These are phyloP conservation scores for Pichia sp. DNA, from an alignment of 1,139 yeast genomes.

Conservation along the genomic window DNA sequence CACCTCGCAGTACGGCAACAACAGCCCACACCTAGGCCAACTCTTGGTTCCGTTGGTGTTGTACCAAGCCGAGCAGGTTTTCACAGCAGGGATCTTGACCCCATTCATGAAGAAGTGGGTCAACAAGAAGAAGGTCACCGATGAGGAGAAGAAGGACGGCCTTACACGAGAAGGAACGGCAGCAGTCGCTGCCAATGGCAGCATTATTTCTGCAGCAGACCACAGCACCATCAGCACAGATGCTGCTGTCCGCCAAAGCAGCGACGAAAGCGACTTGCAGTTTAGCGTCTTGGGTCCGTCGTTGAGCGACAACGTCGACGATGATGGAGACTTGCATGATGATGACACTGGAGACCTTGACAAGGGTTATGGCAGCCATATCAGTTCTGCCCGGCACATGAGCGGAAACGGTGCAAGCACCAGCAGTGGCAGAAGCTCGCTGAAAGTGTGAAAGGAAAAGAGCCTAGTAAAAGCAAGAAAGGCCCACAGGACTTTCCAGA, in stretches of 20 bases:
- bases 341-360: neutral
- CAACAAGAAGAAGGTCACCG: constrained; percentile 8
- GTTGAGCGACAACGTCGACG: constrained; percentile 2
- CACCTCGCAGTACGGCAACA: constrained; percentile 71
- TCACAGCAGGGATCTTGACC: constrained; percentile 21
- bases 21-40: constrained; percentile 59
- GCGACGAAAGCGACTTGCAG: constrained; percentile 3
- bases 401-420: neutral
- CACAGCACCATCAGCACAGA: neutral
- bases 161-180: neutral
- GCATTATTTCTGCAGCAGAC: neutral
- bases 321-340: constrained; percentile 5
- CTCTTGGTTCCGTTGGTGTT: constrained; percentile 76
- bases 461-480: neutral
- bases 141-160: neutral
- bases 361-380: neutral
- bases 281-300: neutral
- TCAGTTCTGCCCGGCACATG: neutral
- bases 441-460: neutral
- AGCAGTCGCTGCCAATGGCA: neutral
- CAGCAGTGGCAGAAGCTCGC: constrained; percentile 3
- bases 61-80: constrained; percentile 81
- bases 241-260: neutral
- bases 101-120: constrained; percentile 21
- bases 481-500: neutral